Base-by-base conservation (phyloP, 331 rosid species). In the Prunus yedoensis region DNA sequence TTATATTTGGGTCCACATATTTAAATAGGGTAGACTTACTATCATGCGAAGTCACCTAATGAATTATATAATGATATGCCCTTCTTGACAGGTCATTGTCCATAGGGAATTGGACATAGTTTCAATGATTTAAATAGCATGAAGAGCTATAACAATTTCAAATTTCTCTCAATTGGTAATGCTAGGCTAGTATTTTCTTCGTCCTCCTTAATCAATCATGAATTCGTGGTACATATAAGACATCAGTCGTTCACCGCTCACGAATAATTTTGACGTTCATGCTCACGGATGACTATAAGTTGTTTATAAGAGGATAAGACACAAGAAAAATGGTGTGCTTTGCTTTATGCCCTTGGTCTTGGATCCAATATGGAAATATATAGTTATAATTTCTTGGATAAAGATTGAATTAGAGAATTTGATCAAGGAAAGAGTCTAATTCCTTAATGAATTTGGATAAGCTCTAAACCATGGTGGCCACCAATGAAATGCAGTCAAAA, bases 401-500 rank as follows among this genome's bases (percentile, higher is more conserved):
- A 68, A 47, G 72, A 21, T 67, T 68, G 38, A 68, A 21, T 72
- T 16, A 9, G 5, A 4, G 18, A 16, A 27, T 3, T 57, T 38
- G 6, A 58, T 59, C 7, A 23, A 43, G 52, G 16, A 45, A 73
- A 46, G 16, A 45, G 28, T 2, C 46, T 17, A 0, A 7, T 11
- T 6, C 35, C 21, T 46, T n/a, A 4, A 28, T 60, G 18, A 18
- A 28, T 59, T 30, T 27, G 69, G 69, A 73, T 73, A 59, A 59
- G 32, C 77, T 45, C 27, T 18, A 28, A 47, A 27, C 60, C 13
- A 46, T 5, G 60, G 32, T 13, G 58, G 50, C 4, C 20, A 21
- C 49, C 47, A 73, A 46, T 2, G 69, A 47, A 60, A 27, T 4
- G 77, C 59, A 27, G 77, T 46, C 68, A 59, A 60, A 73, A 73